These are phyloP conservation scores for Aureobasidium sp. DNA, from an alignment of 2,329 filamentous ascomycete genomes.

Conservation along the genomic window DNA sequence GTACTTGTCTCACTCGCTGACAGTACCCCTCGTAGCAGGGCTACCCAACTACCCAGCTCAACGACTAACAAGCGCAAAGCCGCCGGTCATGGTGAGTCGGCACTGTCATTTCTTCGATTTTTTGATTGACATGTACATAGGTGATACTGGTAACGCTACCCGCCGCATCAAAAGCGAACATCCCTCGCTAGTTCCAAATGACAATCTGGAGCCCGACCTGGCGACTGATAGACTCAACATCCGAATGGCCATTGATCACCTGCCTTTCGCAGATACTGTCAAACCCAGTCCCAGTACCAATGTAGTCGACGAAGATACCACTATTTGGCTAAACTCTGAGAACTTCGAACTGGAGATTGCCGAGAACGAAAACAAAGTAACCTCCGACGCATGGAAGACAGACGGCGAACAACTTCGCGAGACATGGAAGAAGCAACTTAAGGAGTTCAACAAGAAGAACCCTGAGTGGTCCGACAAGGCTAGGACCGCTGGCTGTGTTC, in stretches of 20 bases:
- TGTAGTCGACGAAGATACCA: background rate
- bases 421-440: background rate
- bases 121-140: background rate
- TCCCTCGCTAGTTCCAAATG: background rate
- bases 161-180: background rate
- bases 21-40: background rate
- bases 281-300: background rate
- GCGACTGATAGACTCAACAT: background rate
- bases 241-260: no score
- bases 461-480: background rate
- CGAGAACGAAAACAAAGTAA: background rate
- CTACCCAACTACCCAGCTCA: background rate
- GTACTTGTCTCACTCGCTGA: background rate
- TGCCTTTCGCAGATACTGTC: background rate
- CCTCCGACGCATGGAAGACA: background rate
- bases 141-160: background rate
- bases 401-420: background rate
- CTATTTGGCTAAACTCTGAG: background rate
- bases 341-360: background rate
- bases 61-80: background rate
- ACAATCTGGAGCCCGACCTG: background rate
- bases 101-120: background rate
- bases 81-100: background rate
- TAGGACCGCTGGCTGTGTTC: background rate
- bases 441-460: slow-evolving; percentile 8